Percentiles rank a stretch among this genome's conserved stretches.
Evolutionary conservation across 2,329 filamentous ascomycete genomes (phyloP).

Genomic region (Nigrospora osmanthi): DNA sequence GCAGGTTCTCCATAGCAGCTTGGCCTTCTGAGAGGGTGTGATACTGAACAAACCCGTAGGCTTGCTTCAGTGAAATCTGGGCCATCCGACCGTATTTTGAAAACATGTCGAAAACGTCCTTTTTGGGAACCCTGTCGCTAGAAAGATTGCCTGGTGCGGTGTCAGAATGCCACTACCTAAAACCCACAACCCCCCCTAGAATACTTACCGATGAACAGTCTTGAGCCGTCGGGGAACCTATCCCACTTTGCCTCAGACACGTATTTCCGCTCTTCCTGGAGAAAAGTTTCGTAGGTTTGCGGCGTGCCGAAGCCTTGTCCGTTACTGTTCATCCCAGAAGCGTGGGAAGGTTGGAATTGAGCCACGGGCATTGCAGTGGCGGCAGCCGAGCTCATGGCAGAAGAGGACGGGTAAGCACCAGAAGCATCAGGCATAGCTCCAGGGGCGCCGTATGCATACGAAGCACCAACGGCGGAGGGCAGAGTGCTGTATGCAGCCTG

Average conservation of each 20-base stretch:
- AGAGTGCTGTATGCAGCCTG: constrained; percentile 6
- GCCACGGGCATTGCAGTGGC: constrained; percentile 12
- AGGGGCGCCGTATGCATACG: constrained; percentile 25
- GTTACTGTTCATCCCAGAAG: constrained; percentile 3
- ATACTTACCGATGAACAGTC: constrained; percentile 69
- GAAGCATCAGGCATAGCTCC: constrained; percentile 11
- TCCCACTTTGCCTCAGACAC: constrained; percentile 77
- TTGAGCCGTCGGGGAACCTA: constrained; percentile 67
- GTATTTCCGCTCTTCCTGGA: constrained; percentile 65
- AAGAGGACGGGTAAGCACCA: neutral
- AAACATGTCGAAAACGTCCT: constrained; percentile 89
- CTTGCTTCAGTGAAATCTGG: constrained; percentile 93
- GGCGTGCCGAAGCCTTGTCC: constrained; percentile 4
- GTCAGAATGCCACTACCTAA: constrained; percentile 10
- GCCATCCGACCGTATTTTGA: constrained; percentile 77
- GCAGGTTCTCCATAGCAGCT: constrained; percentile 66
- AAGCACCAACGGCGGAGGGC: constrained; percentile 22
- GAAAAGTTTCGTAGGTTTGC: constrained; percentile 63
- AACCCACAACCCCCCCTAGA: constrained; percentile 2
- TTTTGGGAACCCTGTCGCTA: constrained; percentile 86
- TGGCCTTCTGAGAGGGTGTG: constrained; percentile 68
- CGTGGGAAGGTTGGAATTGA: constrained; percentile 8
- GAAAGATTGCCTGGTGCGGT: constrained; percentile 69
- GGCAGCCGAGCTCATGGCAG: constrained; percentile 16
- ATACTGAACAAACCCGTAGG: constrained; percentile 95